Base-by-base conservation (phyloP, 495 filamentous ascomycete species). In the Penicillium psychrofluorescens region DNA sequence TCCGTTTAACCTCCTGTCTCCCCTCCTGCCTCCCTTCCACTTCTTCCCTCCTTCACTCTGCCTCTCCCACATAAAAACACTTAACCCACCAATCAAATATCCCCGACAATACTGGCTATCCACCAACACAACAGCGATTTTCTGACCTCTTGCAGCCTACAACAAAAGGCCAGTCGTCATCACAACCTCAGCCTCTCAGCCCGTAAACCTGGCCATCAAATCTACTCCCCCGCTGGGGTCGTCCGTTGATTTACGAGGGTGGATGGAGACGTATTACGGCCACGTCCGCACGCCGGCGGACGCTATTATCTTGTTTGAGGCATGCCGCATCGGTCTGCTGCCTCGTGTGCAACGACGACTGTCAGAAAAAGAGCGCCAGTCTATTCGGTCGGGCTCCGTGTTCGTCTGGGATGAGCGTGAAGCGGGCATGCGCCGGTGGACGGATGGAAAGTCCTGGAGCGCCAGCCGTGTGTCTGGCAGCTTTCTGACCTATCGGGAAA, bases 351-450 rank as follows among this genome's bases (percentile, higher is more conserved):
- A 98, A 67, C 74, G 92, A 37, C 75, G 92, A 55, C 67, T 98
- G 49, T 97, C 94, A 13, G 92, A 98, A 66, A 98, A 98, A 63
- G 92, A 98, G 66, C 80, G 92, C 34, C 90, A 95, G 53, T 82
- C 85, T 7, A 98, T 98, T 56, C 81, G 85, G 48, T 95, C 91
- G 2, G 92, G 92, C 12, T 97, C 94, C 0, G 91, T 98, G 7
- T 98, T 96, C 58, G 92, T 98, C 29, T 98, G 92, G 92, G 94
- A 97, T 65, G 92, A 98, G 72, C 75, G 91, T 51, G 92, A 98
- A 73, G 92, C 92, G 8, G 92, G 92, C 43, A 98, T 98, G 92
- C 78, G 92, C 45, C 75, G 92, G 64, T 98, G 92, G 92, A 98
- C 92, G 0, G 92, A 98, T 54, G 92, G 92, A 14, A 98, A 98